Evolutionary conservation across 2,329 filamentous ascomycete genomes (phyloP), one percentile per base, ranked within the genome.

Genomic region (Plenodomus tracheiphilus): DNA sequence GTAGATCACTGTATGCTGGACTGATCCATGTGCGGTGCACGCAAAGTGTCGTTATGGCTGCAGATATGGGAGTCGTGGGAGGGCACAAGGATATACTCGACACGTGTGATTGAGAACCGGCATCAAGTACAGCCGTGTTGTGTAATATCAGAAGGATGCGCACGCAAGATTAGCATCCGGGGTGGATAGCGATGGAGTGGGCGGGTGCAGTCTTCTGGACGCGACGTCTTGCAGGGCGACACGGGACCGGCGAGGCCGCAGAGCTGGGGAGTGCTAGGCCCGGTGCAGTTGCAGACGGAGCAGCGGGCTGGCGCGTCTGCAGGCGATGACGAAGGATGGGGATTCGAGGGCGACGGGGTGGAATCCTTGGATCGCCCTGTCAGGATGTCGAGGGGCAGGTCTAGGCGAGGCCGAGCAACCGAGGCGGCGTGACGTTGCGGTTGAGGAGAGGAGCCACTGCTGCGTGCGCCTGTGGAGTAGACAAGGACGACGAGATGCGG

Each of bases 271-370:
- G 37, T 16, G 20, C 11, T 41, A 37, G 32, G 19, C 42, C 22
- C 30, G 36, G 35, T 28, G 41, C 36, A 32, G 44, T 22, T 37
- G 35, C 45, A 30, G 38, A 41, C 28, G 37, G 43, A 22, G 38
- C 18, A 20, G 47, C 46, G 48, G 51, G 51, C 54, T 48, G 54
- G 54, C 53, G 54, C 44, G 20, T 19, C 44, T 42, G 50, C 50
- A 46, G 46, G 42, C 43, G 40, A 54, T 51, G 54, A 55, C 54
- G 54, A 54, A 47, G 46, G 52, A 47, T 48, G 53, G 47, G 44
- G 47, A 49, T 22, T 28, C 3, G 37, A 15, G 46, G 21, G 36
- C 39, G 46, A 34, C 39, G 39, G n/a, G 49, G 41, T 43, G 45
- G 22, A 22, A 37, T 46, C 32, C 22, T 40, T 21, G 49, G 36